These are phyloP conservation scores for Phytophthora megakarya DNA, from an alignment of 352 stramenopile species.

Conservation along the genomic window DNA sequence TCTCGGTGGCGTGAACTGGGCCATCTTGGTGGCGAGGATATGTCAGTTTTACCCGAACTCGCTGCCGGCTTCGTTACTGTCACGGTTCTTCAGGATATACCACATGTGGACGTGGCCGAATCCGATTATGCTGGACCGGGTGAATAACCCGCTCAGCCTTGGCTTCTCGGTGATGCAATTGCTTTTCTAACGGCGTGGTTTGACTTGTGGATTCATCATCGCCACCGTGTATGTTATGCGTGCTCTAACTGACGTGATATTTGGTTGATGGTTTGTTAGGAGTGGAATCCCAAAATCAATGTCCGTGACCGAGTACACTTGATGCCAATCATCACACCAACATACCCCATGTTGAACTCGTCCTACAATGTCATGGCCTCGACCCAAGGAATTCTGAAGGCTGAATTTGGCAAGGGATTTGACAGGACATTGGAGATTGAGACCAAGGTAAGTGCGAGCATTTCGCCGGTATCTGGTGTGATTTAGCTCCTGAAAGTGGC, in stretches of 20 bases:
- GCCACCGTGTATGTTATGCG: neutral
- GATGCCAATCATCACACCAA: slow-evolving; percentile 99
- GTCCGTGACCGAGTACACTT: slow-evolving; percentile 90
- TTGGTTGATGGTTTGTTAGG: slow-evolving; percentile 38
- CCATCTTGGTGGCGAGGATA: slow-evolving; percentile 96
- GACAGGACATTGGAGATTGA: slow-evolving; percentile 80
- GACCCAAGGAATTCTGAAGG: slow-evolving; percentile 91
- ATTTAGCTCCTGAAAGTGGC: slow-evolving; percentile 9
- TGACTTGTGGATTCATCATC: neutral
- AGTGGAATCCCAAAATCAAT: slow-evolving; percentile 91
- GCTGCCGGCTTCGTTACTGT: slow-evolving; percentile 87
- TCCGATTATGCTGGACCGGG: slow-evolving; percentile 87
- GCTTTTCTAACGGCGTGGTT: slow-evolving; percentile 5
- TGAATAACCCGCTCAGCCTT: slow-evolving; percentile 55
- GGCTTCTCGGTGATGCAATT: slow-evolving; percentile 62
- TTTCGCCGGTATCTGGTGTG: neutral
- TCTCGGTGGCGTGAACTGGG: slow-evolving; percentile 98
- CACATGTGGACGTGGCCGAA: slow-evolving; percentile 96
- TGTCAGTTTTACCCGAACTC: slow-evolving; percentile 92
- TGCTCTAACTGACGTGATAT: slow-evolving; percentile 15
- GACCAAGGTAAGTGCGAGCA: slow-evolving; percentile 57
- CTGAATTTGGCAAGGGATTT: slow-evolving; percentile 83
- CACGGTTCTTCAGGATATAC: slow-evolving; percentile 96
- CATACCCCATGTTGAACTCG: slow-evolving; percentile 98
- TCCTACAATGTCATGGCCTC: slow-evolving; percentile 96